A percentile compares a stretch with the other conserved stretches of the same genome.
phyloP scores from a whole-genome alignment of 176 grass and related monocot species.

The Juncus effusus region DNA sequence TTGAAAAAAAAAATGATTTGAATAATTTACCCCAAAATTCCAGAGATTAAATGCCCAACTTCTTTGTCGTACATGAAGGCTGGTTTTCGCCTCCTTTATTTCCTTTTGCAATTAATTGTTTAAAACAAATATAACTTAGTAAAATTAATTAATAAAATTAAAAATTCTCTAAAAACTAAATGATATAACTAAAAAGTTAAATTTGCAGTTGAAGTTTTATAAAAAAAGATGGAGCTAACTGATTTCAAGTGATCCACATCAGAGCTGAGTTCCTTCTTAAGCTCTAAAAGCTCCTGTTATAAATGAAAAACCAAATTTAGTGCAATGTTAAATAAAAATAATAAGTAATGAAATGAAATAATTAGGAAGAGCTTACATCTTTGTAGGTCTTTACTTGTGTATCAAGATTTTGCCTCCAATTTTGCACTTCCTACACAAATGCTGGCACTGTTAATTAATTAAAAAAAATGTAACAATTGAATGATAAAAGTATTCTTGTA shows the following conservation, averaged over 20 bases:
- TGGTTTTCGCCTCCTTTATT: slow-evolving; percentile 45
- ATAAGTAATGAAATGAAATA: neutral
- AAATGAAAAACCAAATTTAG: neutral
- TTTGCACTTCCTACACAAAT: slow-evolving; percentile 60
- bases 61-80: slow-evolving; percentile 37
- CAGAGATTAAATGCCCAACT: slow-evolving; percentile 10
- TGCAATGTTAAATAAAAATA: neutral
- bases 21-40: slow-evolving; percentile 34
- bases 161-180: neutral
- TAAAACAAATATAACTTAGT: slow-evolving; percentile 1
- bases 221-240: slow-evolving; percentile 1
- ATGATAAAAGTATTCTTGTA: neutral
- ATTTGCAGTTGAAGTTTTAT: neutral
- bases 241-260: slow-evolving; percentile 59
- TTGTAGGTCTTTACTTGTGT: slow-evolving; percentile 44
- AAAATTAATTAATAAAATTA: neutral
- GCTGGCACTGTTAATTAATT: too few relatives aligned
- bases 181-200: neutral
- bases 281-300: slow-evolving; percentile 45
- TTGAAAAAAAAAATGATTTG: neutral
- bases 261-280: slow-evolving; percentile 36
- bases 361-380: slow-evolving; percentile 16
- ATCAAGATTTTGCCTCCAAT: slow-evolving; percentile 49
- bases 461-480: too few relatives aligned
- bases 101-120: slow-evolving; percentile 26